These are phyloP conservation scores for Cardamine occulta DNA, from an alignment of 345 rosid species.

Conservation along the genomic window DNA sequence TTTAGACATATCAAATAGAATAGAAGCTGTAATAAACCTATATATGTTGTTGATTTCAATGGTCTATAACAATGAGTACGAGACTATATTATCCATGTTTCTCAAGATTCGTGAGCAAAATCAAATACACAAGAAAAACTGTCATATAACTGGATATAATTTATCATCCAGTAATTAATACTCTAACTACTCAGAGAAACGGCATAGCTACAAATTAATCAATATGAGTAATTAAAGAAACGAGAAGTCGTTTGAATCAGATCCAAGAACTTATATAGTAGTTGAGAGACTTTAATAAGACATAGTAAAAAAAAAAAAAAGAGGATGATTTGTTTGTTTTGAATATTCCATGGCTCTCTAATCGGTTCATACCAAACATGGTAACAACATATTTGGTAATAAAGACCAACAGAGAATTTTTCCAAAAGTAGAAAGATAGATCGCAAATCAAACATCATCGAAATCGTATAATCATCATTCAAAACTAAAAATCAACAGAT, in stretches of 20 bases:
- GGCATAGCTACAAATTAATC: neutral
- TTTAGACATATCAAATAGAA: no score
- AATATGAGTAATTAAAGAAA: no score
- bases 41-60: no score
- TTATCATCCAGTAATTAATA: neutral
- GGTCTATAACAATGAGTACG: no score
- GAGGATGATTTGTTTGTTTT: neutral
- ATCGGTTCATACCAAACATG: constrained; percentile 25
- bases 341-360: constrained; percentile 8
- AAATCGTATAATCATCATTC: neutral
- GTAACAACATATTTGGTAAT: neutral
- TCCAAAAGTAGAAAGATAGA: constrained; percentile 28
- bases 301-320: no score
- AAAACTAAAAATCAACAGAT: neutral
- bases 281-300: no score
- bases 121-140: neutral
- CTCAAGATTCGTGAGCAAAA: neutral
- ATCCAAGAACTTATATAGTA: no score
- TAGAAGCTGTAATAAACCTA: no score
- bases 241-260: no score
- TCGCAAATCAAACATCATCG: neutral
- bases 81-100: no score
- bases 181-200: neutral
- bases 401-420: neutral
- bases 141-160: no score